These are phyloP conservation scores for Nicotiana knightiana DNA, from an alignment of 257 asterid species.

Conservation along the genomic window DNA sequence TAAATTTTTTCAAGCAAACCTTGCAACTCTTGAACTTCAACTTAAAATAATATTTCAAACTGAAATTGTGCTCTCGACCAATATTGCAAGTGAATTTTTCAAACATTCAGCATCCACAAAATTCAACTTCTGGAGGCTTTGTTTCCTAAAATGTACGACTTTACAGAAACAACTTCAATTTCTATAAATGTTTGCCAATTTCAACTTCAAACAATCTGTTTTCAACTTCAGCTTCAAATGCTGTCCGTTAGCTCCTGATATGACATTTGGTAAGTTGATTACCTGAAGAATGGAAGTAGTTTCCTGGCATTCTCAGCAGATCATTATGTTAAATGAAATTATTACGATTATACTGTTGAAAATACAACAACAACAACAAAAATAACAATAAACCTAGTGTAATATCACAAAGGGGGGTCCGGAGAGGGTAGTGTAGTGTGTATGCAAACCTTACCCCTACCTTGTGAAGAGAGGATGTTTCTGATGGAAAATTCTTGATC, in stretches of 20 bases:
- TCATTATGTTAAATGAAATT: background rate
- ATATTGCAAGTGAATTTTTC: background rate
- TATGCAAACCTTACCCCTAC: no score
- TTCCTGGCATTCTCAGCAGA: background rate
- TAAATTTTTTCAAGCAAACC: background rate
- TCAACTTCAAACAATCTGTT: background rate
- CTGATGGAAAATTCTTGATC: conserved; percentile 13
- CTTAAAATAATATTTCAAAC: background rate
- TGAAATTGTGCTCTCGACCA: background rate
- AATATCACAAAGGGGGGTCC: no score
- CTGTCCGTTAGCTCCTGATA: background rate
- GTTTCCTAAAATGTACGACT: background rate
- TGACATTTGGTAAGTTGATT: background rate
- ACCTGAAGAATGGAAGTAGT: background rate
- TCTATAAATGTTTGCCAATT: background rate
- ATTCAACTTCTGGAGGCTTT: background rate
- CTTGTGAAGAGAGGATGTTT: background rate
- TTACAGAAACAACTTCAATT: background rate
- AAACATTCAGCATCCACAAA: background rate
- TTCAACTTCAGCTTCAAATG: background rate
- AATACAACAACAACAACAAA: background rate
- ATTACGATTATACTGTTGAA: background rate
- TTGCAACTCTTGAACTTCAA: background rate
- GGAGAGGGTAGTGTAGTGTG: no score
- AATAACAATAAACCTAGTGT: no score